Evolutionary conservation across 306 rosid genomes (phyloP).

Genomic region (Cucurbita maxima): DNA sequence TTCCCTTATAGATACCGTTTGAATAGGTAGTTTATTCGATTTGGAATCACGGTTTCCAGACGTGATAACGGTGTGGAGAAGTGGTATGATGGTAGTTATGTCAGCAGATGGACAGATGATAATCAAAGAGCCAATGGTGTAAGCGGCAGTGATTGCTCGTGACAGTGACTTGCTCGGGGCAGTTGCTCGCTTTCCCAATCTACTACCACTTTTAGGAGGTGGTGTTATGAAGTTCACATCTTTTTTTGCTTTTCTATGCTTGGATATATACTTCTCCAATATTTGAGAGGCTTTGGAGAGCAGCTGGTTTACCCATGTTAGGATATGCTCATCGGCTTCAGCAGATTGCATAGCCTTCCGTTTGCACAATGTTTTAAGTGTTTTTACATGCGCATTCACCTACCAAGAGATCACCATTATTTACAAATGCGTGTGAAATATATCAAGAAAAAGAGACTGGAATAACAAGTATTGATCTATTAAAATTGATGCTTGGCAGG

Average conservation of each 20-base stretch:
- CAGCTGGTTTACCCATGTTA: slow-evolving; percentile 50
- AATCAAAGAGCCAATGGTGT: slow-evolving; percentile 72
- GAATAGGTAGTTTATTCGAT: slow-evolving; percentile 33
- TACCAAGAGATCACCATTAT: slow-evolving; percentile 19
- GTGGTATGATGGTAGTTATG: slow-evolving; percentile 35
- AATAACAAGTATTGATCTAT: neutral
- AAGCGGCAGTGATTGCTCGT: slow-evolving; percentile 52
- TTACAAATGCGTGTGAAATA: neutral
- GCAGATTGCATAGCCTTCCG: slow-evolving; percentile 39
- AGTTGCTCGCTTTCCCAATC: slow-evolving; percentile 34
- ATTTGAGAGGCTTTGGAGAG: slow-evolving; percentile 37
- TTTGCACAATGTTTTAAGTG: slow-evolving; percentile 69
- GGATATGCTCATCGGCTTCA: slow-evolving; percentile 45
- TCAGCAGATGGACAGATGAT: slow-evolving; percentile 62
- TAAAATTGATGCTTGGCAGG: neutral
- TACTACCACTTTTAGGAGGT: slow-evolving; percentile 44
- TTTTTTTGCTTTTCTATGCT: slow-evolving; percentile 18
- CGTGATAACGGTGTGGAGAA: slow-evolving; percentile 60
- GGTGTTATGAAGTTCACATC: slow-evolving; percentile 45
- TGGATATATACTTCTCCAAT: slow-evolving; percentile 47
- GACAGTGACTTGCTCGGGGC: slow-evolving; percentile 35
- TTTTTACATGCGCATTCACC: slow-evolving; percentile 88
- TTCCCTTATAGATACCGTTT: slow-evolving; percentile 30
- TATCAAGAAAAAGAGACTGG: neutral
- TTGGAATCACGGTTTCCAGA: slow-evolving; percentile 62